Conservation (phyloP, 768 basidiomycete species). For the Gyrodon lividus region DNA sequence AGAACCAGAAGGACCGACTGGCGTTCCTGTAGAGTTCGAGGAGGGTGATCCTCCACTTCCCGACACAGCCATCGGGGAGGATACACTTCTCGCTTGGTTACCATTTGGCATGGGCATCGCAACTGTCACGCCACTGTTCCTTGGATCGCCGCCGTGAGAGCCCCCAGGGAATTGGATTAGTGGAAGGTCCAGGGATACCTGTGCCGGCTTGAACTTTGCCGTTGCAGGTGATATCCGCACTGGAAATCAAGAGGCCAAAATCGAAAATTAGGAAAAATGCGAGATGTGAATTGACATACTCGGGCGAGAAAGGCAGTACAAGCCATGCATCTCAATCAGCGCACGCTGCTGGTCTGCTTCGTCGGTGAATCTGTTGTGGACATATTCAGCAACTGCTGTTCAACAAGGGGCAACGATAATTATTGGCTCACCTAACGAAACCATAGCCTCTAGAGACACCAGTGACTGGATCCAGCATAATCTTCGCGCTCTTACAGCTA, state of each 20-base stretch:
- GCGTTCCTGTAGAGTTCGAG: conserved; percentile 31
- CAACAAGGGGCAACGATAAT: conserved; percentile 14
- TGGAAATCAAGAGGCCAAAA: conserved; percentile 38
- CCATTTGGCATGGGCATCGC: conserved; percentile 48
- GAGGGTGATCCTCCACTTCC: conserved; percentile 19
- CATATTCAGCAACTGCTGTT: conserved; percentile 6
- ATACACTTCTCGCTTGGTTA: conserved; percentile 61
- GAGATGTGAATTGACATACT: conserved; percentile 49
- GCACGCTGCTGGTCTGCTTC: conserved; percentile 89
- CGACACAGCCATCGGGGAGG: conserved; percentile 60
- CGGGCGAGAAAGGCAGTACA: conserved; percentile 85
- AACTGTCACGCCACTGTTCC: conserved; percentile 43
- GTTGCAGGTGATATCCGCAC: conserved; percentile 92
- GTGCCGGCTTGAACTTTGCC: conserved; percentile 76
- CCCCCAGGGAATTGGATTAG: conserved; percentile 44
- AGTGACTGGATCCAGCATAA: conserved; percentile 89
- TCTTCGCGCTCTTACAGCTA: conserved; percentile 94
- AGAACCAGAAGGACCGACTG: conserved; percentile 42
- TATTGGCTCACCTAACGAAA: conserved; percentile 70
- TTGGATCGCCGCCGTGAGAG: conserved; percentile 27
- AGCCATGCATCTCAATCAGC: conserved; percentile 87
- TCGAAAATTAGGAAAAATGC: neutral
- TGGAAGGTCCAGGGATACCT: conserved; percentile 43
- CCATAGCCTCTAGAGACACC: conserved; percentile 90
- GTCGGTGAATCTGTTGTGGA: conserved; percentile 69